phyloP scores from a whole-genome alignment of 345 rosid species.

The Passiflora organensis region DNA sequence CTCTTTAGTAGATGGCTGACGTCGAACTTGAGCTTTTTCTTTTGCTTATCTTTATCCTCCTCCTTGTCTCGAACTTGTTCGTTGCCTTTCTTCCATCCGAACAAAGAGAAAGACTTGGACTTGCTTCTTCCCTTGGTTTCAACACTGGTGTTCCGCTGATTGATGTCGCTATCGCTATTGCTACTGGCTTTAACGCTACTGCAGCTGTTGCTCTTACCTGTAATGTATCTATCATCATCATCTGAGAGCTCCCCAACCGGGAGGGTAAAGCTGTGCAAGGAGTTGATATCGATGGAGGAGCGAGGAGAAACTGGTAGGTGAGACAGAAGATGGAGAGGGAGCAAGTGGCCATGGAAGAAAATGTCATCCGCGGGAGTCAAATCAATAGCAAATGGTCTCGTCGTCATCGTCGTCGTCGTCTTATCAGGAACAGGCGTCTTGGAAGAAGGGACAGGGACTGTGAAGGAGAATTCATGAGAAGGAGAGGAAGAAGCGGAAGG shows the following conservation, averaged over 20 bases:
- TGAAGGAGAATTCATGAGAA: conserved; percentile 89
- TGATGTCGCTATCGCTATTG: conserved; percentile 1
- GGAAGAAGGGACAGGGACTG: conserved; percentile 73
- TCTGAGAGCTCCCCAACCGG: conserved; percentile 42
- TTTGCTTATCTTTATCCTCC: conserved; percentile 39
- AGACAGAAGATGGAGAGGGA: conserved; percentile 84
- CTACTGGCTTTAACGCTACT: conserved; percentile 2
- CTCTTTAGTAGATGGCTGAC: conserved; percentile 49
- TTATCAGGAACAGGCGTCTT: conserved; percentile 35
- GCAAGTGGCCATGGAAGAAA: conserved; percentile 96
- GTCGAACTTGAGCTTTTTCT: conserved; percentile 55
- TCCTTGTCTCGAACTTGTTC: conserved; percentile 36
- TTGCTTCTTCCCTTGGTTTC: conserved; percentile 33
- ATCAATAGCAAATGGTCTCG: conserved; percentile 69
- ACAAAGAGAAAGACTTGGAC: conserved; percentile 70
- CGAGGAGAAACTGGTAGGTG: conserved; percentile 79
- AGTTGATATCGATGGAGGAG: conserved; percentile 63
- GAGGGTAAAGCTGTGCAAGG: conserved; percentile 58
- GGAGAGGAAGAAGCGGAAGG: conserved; percentile 82
- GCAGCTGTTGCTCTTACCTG: neutral
- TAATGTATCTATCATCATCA: conserved; percentile 22
- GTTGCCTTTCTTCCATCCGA: conserved; percentile 53
- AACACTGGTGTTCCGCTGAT: conserved; percentile 1
- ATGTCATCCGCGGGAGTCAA: conserved; percentile 92
- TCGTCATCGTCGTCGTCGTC: conserved; percentile 26